Evolutionary conservation across 768 basidiomycete species (phyloP), one percentile per base, ranked within the genome.

Genomic region (Candolleomyces aberdarensis): DNA sequence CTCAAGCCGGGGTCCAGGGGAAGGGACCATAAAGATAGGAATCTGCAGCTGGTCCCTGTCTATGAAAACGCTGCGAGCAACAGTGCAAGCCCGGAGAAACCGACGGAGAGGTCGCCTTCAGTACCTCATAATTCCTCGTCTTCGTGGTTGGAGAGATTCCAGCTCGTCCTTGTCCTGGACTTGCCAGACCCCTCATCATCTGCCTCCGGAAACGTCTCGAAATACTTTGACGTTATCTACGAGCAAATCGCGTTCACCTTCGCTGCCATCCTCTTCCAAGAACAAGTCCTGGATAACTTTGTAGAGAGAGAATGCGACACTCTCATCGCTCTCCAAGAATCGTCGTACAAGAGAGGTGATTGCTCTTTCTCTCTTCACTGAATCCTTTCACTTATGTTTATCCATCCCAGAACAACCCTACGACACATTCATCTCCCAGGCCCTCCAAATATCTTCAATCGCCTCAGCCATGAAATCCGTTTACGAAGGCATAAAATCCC

Each of bases 201-300:
- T 8, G 85, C 87, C 20, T 88, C 87, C 5, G 89, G 89, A 13
- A 91, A 90, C 67, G 76, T 93, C 32, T 76, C 83, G 53, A 88
- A 85, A 70, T 91, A 94, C 69, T 86, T 93, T 66, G 92, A 96
- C 69, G 85, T 88, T 50, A 84, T 97, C 43, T 97, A 97, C 68
- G 85, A 92, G 63, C 94, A 95, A 69, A 83, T 96, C 59, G 89
- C 88, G 0, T 96, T 96, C 75, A 89, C 91, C 3, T 79, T 94
- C 63, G 94, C 96, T 2, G 97, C 96, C 6, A 94, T 96, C 9
- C 79, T 98, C 48, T 96, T 89, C 66, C 91, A 94, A 69, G 89
- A 97, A 69, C 96, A 99, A 74, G 88, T 93, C 4, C 73, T 89
- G 56, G 86, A 86, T 36, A 89, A 91, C 68, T 98, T 91, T 72